Evolutionary conservation across 83 land plant species (phyloP).

Genomic region (Picea abies): DNA sequence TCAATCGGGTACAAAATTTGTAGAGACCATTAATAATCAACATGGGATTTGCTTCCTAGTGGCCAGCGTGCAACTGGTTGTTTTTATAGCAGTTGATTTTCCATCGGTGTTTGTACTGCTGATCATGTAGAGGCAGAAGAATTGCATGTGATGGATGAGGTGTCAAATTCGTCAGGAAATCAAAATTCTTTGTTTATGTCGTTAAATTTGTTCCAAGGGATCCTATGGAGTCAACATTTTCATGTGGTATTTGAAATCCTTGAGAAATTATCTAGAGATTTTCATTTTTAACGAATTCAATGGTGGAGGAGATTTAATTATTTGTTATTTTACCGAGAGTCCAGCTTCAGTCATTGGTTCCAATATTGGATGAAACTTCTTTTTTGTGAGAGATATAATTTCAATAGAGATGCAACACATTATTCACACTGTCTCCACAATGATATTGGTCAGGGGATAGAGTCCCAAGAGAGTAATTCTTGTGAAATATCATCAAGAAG

Average conservation of each 20-base stretch:
- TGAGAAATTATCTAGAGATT: not conserved
- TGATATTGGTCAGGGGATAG: too few species aligned
- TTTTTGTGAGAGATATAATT: not conserved
- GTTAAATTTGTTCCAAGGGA: not conserved
- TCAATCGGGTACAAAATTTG: not conserved
- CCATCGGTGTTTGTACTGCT: not conserved
- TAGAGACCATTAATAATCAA: not conserved
- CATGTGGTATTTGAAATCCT: not conserved
- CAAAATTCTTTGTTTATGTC: not conserved
- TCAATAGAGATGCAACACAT: not conserved
- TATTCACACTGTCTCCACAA: not conserved
- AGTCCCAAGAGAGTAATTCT: not conserved
- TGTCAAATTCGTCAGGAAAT: not conserved
- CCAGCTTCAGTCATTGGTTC: not conserved
- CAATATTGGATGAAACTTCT: not conserved
- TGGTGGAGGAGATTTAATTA: not conserved
- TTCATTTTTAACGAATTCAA: not conserved
- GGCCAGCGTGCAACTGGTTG: not conserved
- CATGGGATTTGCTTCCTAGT: not conserved
- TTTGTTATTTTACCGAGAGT: not conserved
- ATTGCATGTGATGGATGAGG: constrained; percentile 4
- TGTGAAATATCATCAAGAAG: not conserved
- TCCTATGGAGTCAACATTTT: not conserved
- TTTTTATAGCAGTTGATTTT: constrained; percentile 5
- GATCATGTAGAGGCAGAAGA: not conserved